Base-by-base conservation (phyloP, 1,139 yeast genomes). In the Suhomyces chickasaworum region DNA sequence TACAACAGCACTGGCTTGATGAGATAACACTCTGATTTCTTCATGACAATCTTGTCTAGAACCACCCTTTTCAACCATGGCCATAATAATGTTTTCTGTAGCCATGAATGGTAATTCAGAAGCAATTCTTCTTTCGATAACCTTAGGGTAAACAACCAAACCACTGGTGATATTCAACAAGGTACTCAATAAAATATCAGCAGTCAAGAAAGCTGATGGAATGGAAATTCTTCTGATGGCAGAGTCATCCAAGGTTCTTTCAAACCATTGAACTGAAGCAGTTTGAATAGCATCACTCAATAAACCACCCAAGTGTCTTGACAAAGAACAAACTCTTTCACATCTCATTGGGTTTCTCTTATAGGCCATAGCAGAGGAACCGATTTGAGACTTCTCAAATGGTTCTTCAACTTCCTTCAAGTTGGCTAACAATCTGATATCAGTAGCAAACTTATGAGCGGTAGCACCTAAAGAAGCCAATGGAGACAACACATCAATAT, bases 311-410 rank as follows among this genome's bases (percentile, higher is more conserved):
- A 93, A 71, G 69, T 93, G 98, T 77, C 99, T 88, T 22, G 98
- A 83, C 57, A 95, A 80, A 21, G 99, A 93, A 74, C 99, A 93
- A 51, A 93, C 98, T 69, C 99, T 86, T 76, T 93, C 99, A 65
- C 95, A 86, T 77, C 99, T 86, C 99, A 93, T 93, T 69, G 99
- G 99, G 77, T 93, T 93, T 75, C 99, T 88, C 81, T 93, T 93
- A 78, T 93, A 93, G 23, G 99, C 99, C 99, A 93, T 93, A 36
- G 99, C 99, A 49, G 91, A 82, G 17, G 98, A 91, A 35, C 99
- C 99, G 65, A 93, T 93, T 77, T 93, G 99, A 20, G 93, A 84
- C 73, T 89, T 89, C 76, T 93, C 99, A 66, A 93, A 95, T 23
- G 99, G 99, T 70, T 93, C 99, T 75, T 95, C 99, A 56, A 93